Percentiles rank a stretch among this genome's conserved stretches.
Conservation (phyloP, 768 basidiomycete species). For the Suillus luteus region DNA sequence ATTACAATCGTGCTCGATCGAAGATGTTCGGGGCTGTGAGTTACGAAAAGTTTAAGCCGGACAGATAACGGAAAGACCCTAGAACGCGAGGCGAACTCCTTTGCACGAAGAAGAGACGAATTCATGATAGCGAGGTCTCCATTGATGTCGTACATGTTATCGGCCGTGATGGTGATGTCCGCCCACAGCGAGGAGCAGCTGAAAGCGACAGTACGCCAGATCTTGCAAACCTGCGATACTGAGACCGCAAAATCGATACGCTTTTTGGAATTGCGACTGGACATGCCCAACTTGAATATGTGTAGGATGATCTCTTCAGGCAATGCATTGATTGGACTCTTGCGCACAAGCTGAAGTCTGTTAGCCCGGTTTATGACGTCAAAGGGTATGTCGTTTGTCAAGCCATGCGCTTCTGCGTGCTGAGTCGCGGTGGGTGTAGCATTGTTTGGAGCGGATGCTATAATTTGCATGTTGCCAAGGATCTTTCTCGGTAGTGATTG, state of each 20-base stretch:
- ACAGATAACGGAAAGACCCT: constrained; percentile 8
- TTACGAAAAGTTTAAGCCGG: constrained; percentile 3
- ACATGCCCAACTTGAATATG: constrained; percentile 13
- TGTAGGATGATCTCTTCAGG: constrained; percentile 12
- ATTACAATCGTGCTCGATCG: neutral
- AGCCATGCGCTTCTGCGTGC: neutral
- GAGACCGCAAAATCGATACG: constrained; percentile 25
- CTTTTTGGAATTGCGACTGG: neutral
- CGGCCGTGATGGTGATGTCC: constrained; percentile 22
- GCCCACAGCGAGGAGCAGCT: constrained; percentile 42
- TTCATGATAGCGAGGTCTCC: neutral
- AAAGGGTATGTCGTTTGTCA: neutral
- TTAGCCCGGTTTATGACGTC: neutral
- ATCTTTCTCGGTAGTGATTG: neutral
- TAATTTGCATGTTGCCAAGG: neutral
- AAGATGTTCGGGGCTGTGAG: neutral
- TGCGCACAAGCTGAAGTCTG: neutral
- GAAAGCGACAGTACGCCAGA: constrained; percentile 42
- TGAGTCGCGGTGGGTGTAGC: neutral
- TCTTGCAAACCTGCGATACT: constrained; percentile 43
- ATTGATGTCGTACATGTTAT: neutral
- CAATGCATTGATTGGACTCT: neutral
- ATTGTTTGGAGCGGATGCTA: neutral
- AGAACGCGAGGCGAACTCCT: constrained; percentile 9
- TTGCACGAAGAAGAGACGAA: neutral